Conservation (phyloP, 257 asterid species). For the Plectranthus barbatus region DNA sequence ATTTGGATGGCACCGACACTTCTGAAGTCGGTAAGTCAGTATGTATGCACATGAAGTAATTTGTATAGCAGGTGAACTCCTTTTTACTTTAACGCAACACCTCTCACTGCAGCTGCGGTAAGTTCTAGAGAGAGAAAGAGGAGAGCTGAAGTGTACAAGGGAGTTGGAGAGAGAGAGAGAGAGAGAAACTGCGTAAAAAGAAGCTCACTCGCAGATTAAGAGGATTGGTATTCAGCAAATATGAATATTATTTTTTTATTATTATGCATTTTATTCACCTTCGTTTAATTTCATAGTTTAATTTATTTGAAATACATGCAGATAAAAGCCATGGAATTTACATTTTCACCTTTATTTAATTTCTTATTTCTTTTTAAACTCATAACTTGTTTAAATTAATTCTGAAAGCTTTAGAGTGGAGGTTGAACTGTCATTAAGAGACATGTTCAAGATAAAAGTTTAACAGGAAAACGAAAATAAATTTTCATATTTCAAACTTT, state of each 20-base stretch:
- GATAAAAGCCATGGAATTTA: neutral
- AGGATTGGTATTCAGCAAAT: neutral
- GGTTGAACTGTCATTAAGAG: neutral
- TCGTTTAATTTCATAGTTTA: too few relatives aligned
- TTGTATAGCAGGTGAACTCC: neutral
- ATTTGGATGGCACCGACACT: constrained; percentile 21
- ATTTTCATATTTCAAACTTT: too few relatives aligned
- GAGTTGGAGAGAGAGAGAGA: neutral
- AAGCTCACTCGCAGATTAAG: constrained; percentile 1
- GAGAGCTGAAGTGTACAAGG: neutral
- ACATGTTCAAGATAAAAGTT: neutral
- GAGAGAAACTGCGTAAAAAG: neutral
- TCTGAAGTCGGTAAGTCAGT: neutral
- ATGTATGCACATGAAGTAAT: neutral
- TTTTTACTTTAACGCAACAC: constrained; percentile 7
- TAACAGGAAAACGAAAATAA: too few relatives aligned
- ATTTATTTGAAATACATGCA: too few relatives aligned
- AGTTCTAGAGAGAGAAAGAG: constrained; percentile 1
- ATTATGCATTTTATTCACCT: too few relatives aligned
- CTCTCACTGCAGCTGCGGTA: constrained; percentile 5
- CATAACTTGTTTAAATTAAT: neutral
- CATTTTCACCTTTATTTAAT: neutral
- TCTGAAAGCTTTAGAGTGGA: neutral
- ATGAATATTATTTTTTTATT: neutral
- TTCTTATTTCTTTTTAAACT: neutral